phyloP scores from a whole-genome alignment of 257 asterid species.

The Cruciata laevipes region DNA sequence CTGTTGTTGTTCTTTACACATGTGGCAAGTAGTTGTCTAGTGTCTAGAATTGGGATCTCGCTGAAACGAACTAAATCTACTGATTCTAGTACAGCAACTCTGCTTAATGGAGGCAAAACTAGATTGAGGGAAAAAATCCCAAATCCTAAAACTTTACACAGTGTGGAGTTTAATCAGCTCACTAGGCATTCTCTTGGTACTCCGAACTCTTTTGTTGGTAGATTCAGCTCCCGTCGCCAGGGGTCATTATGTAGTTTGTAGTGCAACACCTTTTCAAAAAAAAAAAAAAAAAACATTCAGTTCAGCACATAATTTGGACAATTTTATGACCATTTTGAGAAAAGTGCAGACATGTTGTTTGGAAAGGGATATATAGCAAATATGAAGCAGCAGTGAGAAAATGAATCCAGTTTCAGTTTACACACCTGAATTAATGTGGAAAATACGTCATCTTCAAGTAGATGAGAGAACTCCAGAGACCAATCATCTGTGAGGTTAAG shows the following conservation, averaged over 20 bases:
- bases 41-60: not conserved
- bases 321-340: not conserved
- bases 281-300: constrained; percentile 1
- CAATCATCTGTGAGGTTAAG: constrained; percentile 52
- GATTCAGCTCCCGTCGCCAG: constrained; percentile 51
- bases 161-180: constrained; percentile 6
- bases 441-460: constrained; percentile 65
- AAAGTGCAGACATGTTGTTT: not conserved
- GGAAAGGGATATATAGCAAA: not conserved
- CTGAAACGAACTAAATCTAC: not conserved
- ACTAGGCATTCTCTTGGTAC: constrained; percentile 62
- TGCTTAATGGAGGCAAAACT: not conserved
- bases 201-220: constrained; percentile 45
- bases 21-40: not conserved
- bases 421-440: constrained; percentile 79
- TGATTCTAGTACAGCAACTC: not conserved
- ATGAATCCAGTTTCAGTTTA: not conserved
- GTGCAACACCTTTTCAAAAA: constrained; percentile 63
- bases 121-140: not conserved
- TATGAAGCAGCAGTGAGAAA: not conserved
- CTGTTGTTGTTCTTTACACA: not conserved
- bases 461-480: constrained; percentile 53
- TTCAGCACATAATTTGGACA: not conserved
- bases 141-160: not conserved
- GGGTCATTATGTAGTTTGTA: constrained; percentile 84